Conservation (phyloP, 2,329 filamentous ascomycete genomes). For the Colletotrichum godetiae region DNA sequence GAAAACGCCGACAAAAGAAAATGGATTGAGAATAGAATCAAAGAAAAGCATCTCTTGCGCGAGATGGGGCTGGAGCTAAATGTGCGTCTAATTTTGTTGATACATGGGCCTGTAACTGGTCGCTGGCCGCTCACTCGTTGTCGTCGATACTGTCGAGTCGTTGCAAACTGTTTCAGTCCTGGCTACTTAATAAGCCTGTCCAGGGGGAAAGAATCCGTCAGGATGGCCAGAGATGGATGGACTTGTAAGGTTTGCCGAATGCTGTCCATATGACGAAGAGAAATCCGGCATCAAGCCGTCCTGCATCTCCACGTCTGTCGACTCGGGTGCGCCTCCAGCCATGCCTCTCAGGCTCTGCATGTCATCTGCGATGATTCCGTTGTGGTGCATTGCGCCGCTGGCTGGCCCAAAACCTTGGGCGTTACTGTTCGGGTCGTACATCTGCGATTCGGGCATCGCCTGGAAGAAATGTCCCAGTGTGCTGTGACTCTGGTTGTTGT, state of each 20-base stretch:
- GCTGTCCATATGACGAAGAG: slow-evolving; percentile 32
- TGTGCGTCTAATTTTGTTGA: slow-evolving; percentile 5
- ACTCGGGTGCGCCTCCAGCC: slow-evolving; percentile 43
- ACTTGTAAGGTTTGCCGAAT: slow-evolving; percentile 19
- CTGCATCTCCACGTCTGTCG: slow-evolving; percentile 48
- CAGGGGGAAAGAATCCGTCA: slow-evolving; percentile 26
- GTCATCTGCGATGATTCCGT: slow-evolving; percentile 51
- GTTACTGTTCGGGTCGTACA: slow-evolving; percentile 33
- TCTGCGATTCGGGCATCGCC: slow-evolving; percentile 28
- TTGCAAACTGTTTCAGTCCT: background rate
- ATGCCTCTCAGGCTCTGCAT: slow-evolving; percentile 48
- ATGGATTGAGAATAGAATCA: background rate
- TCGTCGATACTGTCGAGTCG: background rate
- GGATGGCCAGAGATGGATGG: slow-evolving; percentile 19
- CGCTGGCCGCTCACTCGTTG: background rate
- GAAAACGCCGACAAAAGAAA: slow-evolving; percentile 19
- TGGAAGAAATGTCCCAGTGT: slow-evolving; percentile 35
- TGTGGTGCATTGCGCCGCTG: slow-evolving; percentile 35
- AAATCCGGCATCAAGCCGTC: slow-evolving; percentile 46
- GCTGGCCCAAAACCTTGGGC: slow-evolving; percentile 21
- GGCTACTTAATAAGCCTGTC: slow-evolving; percentile 25
- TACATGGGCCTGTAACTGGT: background rate
- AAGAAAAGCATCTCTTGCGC: slow-evolving; percentile 24
- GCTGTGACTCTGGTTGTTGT: slow-evolving; percentile 17
- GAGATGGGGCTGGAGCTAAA: slow-evolving; percentile 12